These are phyloP conservation scores for Triadica sebifera DNA, from an alignment of 345 rosid genomes.

Conservation along the genomic window DNA sequence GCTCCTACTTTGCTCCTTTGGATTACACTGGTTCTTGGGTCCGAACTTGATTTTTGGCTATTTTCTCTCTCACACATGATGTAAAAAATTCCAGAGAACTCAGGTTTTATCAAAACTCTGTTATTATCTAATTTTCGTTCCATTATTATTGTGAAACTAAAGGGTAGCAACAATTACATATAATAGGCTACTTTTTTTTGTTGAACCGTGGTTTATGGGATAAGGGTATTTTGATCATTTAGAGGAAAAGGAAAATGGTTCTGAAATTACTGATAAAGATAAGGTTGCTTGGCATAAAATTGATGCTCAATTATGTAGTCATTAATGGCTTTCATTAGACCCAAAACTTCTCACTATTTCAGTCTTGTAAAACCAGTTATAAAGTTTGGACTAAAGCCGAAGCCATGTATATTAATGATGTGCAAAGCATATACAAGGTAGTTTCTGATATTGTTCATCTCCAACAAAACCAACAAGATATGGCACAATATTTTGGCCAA, in stretches of 20 bases:
- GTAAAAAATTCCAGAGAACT: no score
- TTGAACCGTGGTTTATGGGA: neutral
- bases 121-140: no score
- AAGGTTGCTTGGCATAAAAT: neutral
- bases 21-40: no score
- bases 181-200: neutral
- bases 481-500: neutral
- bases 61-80: no score
- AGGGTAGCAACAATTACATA: neutral
- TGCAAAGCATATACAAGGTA: neutral
- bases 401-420: neutral
- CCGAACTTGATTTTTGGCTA: no score
- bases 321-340: no score
- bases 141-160: neutral
- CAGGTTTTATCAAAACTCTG: no score
- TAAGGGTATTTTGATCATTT: neutral
- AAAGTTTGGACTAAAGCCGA: neutral
- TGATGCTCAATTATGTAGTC: no score
- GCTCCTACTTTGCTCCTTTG: no score
- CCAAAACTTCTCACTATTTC: neutral
- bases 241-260: neutral
- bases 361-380: neutral
- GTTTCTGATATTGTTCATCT: neutral
- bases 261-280: neutral
- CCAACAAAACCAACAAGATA: neutral